phyloP scores from a whole-genome alignment of 108 stramenopile genomes.

The Pseudonitzschia pungens region DNA sequence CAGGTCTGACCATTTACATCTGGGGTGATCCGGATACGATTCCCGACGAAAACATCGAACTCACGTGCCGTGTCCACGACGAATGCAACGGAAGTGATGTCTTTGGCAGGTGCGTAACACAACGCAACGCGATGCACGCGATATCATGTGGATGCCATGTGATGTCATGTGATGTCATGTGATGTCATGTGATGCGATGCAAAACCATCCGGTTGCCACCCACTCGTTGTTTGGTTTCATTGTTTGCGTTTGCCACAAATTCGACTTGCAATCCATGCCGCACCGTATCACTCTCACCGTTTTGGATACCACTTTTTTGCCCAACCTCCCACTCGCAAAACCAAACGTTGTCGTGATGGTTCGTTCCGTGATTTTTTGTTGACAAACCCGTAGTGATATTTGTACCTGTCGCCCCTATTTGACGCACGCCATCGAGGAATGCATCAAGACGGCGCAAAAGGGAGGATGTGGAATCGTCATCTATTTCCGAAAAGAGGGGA shows the following conservation, averaged over 20 bases:
- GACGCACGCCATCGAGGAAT: constrained; percentile 99
- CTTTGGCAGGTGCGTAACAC: constrained; percentile 69
- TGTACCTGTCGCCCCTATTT: constrained; percentile 98
- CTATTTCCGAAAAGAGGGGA: constrained; percentile 98
- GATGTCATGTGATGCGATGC: too few relatives aligned
- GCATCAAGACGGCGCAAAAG: constrained; percentile 92
- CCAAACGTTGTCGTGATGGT: too few relatives aligned
- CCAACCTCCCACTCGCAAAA: too few relatives aligned
- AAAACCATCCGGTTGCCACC: too few relatives aligned
- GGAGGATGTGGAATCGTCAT: constrained; percentile 96
- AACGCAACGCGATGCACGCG: too few relatives aligned
- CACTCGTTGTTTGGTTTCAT: too few relatives aligned
- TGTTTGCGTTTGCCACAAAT: too few relatives aligned
- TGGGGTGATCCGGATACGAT: constrained; percentile 98
- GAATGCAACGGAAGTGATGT: constrained; percentile 99
- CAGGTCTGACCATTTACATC: constrained; percentile 93
- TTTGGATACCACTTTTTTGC: too few relatives aligned
- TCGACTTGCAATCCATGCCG: too few relatives aligned
- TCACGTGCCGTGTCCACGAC: constrained; percentile 97
- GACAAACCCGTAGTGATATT: constrained; percentile 77
- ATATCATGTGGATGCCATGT: too few relatives aligned
- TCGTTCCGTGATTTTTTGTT: background rate
- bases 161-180: too few relatives aligned
- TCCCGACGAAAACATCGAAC: constrained; percentile 95
- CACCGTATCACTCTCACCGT: too few relatives aligned